Evolutionary conservation across 192 early-diverging fungal species (phyloP).

Genomic region (Kappamyces sp.): DNA sequence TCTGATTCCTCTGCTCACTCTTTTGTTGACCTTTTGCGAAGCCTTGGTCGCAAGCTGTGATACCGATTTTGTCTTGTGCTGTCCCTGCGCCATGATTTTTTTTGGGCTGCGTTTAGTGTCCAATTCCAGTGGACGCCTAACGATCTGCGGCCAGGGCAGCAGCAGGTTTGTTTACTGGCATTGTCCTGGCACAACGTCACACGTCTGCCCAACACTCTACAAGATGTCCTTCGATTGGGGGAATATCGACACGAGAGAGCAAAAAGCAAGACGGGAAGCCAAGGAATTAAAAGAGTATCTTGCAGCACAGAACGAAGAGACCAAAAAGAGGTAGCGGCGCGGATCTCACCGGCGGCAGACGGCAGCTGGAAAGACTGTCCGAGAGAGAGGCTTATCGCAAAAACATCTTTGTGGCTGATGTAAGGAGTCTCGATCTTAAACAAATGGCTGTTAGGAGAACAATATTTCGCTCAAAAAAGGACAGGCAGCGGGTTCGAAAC

Average conservation of each 20-base stretch:
- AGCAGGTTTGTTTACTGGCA: neutral
- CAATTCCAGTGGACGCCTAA: too few species aligned
- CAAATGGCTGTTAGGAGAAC: too few species aligned
- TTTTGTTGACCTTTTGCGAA: too few species aligned
- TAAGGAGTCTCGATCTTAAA: too few species aligned
- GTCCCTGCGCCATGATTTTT: conserved; percentile 12
- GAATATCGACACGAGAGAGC: conserved; percentile 12
- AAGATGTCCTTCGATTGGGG: conserved; percentile 16
- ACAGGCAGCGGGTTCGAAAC: too few species aligned
- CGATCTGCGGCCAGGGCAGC: too few species aligned
- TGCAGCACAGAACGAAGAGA: conserved; percentile 5
- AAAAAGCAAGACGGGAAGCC: conserved; percentile 12
- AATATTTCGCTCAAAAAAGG: too few species aligned
- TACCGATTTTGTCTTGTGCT: conserved; percentile 14
- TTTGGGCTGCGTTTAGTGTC: too few species aligned
- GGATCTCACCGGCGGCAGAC: neutral
- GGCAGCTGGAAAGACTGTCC: conserved; percentile 6
- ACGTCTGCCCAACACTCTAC: too few species aligned
- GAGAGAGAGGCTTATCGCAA: conserved; percentile 13
- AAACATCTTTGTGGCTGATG: too few species aligned
- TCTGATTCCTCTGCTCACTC: conserved; percentile 5
- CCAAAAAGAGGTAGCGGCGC: neutral
- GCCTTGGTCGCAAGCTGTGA: neutral
- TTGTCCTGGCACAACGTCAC: neutral
- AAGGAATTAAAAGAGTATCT: conserved; percentile 15